A percentile compares a stretch with the other conserved stretches of the same genome.
phyloP scores from a whole-genome alignment of 2,329 filamentous ascomycete species.

The Botrytis deweyae region DNA sequence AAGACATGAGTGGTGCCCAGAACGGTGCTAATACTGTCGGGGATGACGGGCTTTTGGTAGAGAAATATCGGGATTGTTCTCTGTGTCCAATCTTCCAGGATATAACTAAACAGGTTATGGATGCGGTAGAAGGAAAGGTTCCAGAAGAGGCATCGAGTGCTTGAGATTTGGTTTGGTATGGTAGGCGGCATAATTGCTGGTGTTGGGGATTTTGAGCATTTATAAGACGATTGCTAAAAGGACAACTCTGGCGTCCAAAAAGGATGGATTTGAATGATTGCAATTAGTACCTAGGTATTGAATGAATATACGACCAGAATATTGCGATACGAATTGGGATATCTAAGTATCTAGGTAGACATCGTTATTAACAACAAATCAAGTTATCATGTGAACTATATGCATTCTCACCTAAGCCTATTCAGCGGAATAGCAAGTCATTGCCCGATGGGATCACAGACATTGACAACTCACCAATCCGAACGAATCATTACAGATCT shows the following conservation, averaged over 20 bases:
- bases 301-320: neutral
- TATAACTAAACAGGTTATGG: constrained; percentile 57
- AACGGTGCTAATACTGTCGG: constrained; percentile 37
- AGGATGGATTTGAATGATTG: neutral
- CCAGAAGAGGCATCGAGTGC: neutral
- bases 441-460: neutral
- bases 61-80: constrained; percentile 73
- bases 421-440: neutral
- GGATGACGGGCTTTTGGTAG: constrained; percentile 52
- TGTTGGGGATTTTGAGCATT: constrained; percentile 13
- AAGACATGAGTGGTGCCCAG: constrained; percentile 45
- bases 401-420: neutral
- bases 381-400: neutral
- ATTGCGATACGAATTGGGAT: neutral
- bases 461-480: neutral
- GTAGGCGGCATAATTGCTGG: neutral
- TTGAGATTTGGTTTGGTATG: neutral
- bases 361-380: neutral
- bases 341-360: neutral
- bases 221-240: neutral
- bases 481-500: neutral
- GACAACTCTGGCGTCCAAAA: neutral
- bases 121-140: constrained; percentile 28
- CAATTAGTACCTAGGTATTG: neutral
- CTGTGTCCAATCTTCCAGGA: constrained; percentile 65